Conservation (phyloP, 1,284 basidiomycete genomes). For the Prillingera fragicola region DNA sequence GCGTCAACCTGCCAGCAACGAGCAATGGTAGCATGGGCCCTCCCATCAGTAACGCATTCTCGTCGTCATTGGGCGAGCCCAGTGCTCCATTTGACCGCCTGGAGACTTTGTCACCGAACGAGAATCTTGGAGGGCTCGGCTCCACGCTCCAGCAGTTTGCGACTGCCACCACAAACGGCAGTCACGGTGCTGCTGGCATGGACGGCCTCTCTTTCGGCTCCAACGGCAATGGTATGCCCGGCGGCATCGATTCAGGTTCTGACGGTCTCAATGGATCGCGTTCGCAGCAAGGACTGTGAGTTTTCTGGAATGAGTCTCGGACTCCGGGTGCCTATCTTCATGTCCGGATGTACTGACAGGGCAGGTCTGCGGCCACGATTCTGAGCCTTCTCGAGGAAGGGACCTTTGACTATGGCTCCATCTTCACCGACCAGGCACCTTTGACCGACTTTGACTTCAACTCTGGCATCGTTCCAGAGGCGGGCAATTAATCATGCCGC, state of each 20-base stretch:
- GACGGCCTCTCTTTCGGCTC: slow-evolving; percentile 14
- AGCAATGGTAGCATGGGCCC: not conserved
- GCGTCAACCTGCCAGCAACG: too few species aligned
- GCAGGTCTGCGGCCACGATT: slow-evolving; percentile 44
- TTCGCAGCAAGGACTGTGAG: slow-evolving; percentile 4
- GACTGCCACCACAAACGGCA: not conserved
- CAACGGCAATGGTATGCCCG: not conserved
- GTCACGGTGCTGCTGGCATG: slow-evolving; percentile 4
- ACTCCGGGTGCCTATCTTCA: too few species aligned
- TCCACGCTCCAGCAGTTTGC: slow-evolving; percentile 13
- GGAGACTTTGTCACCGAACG: slow-evolving; percentile 32
- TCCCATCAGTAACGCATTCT: slow-evolving; percentile 1
- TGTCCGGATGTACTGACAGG: slow-evolving; percentile 3
- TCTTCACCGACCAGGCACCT: slow-evolving; percentile 45
- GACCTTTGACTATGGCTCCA: slow-evolving; percentile 45
- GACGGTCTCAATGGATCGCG: not conserved
- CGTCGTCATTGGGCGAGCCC: slow-evolving; percentile 26
- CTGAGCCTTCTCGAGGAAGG: slow-evolving; percentile 45
- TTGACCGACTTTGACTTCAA: slow-evolving; percentile 18
- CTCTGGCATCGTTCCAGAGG: slow-evolving; percentile 3
- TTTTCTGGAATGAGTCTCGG: too few species aligned
- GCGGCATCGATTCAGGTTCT: not conserved
- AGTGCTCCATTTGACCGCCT: slow-evolving; percentile 30
- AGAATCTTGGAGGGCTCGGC: slow-evolving; percentile 12
- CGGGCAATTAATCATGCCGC: too few species aligned